Evolutionary conservation across 331 rosid species (phyloP).

Genomic region (Cucumis variabilis): DNA sequence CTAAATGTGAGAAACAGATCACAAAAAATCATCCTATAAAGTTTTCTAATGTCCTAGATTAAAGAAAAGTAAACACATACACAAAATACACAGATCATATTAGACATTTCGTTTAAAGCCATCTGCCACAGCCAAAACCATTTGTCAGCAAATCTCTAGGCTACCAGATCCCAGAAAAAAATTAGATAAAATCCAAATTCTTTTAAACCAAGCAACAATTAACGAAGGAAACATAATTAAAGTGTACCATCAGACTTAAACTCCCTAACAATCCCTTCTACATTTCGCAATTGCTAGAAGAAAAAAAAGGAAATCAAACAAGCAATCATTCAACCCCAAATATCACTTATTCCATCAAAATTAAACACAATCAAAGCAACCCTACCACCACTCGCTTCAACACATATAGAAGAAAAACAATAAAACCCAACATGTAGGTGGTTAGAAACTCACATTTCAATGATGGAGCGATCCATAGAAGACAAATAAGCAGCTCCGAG

Average conservation of each 20-base stretch:
- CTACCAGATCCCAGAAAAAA: conserved; percentile 4
- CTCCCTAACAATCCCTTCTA: not conserved
- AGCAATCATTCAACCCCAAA: not conserved
- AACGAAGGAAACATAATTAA: not conserved
- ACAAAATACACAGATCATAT: not conserved
- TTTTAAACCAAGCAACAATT: not conserved
- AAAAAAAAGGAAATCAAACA: not conserved
- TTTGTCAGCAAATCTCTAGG: not conserved
- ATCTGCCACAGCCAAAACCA: conserved; percentile 6
- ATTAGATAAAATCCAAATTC: not conserved
- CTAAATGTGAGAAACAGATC: not conserved
- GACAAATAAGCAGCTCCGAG: not conserved
- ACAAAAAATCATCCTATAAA: not conserved
- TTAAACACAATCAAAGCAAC: not conserved
- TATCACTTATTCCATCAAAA: not conserved
- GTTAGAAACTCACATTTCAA: not conserved
- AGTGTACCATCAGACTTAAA: not conserved
- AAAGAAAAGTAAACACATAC: not conserved
- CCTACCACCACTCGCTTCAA: not conserved
- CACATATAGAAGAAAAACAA: not conserved
- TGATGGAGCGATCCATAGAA: not conserved
- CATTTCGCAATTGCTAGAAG: not conserved
- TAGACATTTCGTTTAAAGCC: not conserved
- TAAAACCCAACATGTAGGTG: not conserved
- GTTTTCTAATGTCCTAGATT: not conserved